Conservation (phyloP, 805 yeast species). For the Nakazawaea anatomiae region DNA sequence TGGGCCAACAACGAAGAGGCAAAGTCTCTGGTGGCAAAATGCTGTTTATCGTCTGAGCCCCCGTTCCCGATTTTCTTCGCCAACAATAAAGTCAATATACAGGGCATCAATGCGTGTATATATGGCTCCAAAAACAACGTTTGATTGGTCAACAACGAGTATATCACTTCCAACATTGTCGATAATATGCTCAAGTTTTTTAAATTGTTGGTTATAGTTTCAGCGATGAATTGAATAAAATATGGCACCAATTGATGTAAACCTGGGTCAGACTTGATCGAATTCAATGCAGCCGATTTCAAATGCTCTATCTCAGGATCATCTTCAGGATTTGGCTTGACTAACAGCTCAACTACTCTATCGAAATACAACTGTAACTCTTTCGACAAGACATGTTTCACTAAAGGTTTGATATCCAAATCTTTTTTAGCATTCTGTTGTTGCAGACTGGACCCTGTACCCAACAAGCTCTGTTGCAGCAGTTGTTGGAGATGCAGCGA, state of each 20-base stretch:
- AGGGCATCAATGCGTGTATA: slow-evolving; percentile 96
- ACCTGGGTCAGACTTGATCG: slow-evolving; percentile 89
- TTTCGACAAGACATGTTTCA: slow-evolving; percentile 90
- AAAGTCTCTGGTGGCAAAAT: slow-evolving; percentile 71
- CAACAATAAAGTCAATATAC: slow-evolving; percentile 79
- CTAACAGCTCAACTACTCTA: slow-evolving; percentile 74
- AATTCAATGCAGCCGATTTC: slow-evolving; percentile 75
- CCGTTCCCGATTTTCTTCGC: slow-evolving; percentile 79
- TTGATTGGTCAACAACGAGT: slow-evolving; percentile 75
- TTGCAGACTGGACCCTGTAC: neutral
- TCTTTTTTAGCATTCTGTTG: slow-evolving; percentile 31
- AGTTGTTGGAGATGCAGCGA: slow-evolving; percentile 17
- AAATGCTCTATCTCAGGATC: slow-evolving; percentile 45
- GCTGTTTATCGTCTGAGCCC: slow-evolving; percentile 20
- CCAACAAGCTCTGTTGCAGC: neutral
- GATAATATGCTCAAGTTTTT: slow-evolving; percentile 63
- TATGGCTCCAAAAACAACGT: slow-evolving; percentile 91
- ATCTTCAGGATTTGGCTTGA: slow-evolving; percentile 44
- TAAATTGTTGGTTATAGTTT: slow-evolving; percentile 85
- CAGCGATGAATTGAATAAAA: slow-evolving; percentile 93
- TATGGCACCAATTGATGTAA: slow-evolving; percentile 95
- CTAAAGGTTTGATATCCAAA: slow-evolving; percentile 76
- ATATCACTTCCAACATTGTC: slow-evolving; percentile 84
- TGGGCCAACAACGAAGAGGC: slow-evolving; percentile 79
- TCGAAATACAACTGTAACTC: slow-evolving; percentile 93